Conservation (phyloP, 164 flowering plant species). For the Magnolia changhungtana region DNA sequence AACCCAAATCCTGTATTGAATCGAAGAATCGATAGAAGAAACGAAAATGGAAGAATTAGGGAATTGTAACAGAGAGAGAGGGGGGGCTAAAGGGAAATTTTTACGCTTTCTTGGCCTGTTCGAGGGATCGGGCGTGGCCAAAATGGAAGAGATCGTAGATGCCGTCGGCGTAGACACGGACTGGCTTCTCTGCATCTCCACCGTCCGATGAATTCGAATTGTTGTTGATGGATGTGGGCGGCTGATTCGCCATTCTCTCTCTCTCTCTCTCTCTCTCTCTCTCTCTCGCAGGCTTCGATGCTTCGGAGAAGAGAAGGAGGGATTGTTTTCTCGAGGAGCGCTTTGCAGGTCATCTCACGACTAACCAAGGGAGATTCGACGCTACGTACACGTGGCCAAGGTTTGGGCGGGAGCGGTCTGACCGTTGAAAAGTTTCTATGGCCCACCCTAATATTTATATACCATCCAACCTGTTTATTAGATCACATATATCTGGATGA, state of each 20-base stretch:
- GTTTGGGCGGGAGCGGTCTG: no score
- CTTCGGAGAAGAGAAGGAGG: no score
- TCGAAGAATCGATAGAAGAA: no score
- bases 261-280: neutral
- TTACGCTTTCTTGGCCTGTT: conserved; percentile 87
- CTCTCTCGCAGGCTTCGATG: no score
- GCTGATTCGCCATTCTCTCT: conserved; percentile 3
- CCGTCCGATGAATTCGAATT: neutral
- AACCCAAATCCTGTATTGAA: neutral
- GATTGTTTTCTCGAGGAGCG: no score
- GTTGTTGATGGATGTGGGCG: neutral
- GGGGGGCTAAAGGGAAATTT: neutral
- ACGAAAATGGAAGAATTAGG: neutral
- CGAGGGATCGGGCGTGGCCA: conserved; percentile 94
- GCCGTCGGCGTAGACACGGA: conserved; percentile 21
- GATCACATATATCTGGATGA: no score
- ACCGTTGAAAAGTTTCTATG: no score
- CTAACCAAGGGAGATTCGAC: no score
- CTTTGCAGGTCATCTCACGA: no score
- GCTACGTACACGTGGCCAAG: no score
- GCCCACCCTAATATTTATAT: no score
- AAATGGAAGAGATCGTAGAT: conserved; percentile 93
- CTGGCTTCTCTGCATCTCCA: conserved; percentile 5
- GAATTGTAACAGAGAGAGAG: neutral
- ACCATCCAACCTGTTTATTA: no score